Evolutionary conservation across 257 asterid species (phyloP), one percentile per base, ranked within the genome.

Genomic region (Euphrasia confusa): DNA sequence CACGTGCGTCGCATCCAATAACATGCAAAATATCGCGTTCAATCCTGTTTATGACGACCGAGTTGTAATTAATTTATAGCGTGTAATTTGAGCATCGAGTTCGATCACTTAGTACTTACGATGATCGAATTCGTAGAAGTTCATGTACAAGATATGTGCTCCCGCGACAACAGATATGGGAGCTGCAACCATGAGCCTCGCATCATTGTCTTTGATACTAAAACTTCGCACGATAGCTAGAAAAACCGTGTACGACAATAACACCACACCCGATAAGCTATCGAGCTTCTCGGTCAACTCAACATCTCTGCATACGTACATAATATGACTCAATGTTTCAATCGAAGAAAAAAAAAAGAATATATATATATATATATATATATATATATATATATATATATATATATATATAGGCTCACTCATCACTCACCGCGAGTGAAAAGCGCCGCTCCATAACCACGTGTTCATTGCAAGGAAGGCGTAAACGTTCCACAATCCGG

Each of bases 371-470:
- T n/a, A n/a, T n/a, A n/a, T n/a, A n/a, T n/a, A n/a, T n/a, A n/a
- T n/a, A n/a, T n/a, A n/a, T n/a, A n/a, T n/a, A n/a, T n/a, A n/a
- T 37, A 21, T 42, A 60, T 61, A 59, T 21, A 21, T 21, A 21
- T 21, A 21, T 21, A 21, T 21, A 0, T 21, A 53, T 7, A 53
- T 47, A 42, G 37, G 45, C 1, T 21, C 24, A 1, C 1, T 21
- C 24, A 21, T 21, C 24, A 21, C 17, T 48, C 63, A 92, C 97
- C 88, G 77, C 61, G 88, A 83, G 72, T 80, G 97, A 70, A 80
- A 89, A 73, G 87, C 91, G 42, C 89, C 91, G 71, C 79, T 86
- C 97, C 97, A 92, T 70, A 92, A 79, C 86, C 95, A 86, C 57
- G 89, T 57, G 52, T 92, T 89, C 96, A 89, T 72, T 28, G 88